These are phyloP conservation scores for Stemphylium lycopersici DNA, from an alignment of 2,329 filamentous ascomycete species.

Conservation along the genomic window DNA sequence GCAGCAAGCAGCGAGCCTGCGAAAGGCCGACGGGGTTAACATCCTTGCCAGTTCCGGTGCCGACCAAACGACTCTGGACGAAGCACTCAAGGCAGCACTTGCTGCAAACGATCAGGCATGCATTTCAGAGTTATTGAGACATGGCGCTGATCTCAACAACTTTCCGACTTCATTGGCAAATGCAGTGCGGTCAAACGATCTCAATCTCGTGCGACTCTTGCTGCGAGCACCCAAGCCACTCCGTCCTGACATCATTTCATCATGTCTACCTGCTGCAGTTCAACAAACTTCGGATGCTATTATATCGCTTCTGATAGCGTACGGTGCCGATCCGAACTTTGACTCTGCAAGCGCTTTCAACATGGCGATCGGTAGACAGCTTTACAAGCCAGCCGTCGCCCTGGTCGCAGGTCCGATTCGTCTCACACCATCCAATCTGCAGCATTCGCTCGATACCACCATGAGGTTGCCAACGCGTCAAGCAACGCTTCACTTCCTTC, in stretches of 20 bases:
- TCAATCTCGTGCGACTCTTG: conserved; percentile 37
- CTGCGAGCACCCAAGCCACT: conserved; percentile 43
- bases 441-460: conserved; percentile 36
- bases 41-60: conserved; percentile 43
- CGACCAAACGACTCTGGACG: conserved; percentile 43
- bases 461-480: conserved; percentile 37
- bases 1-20: conserved; percentile 42
- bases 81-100: conserved; percentile 43
- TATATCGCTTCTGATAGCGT: conserved; percentile 38
- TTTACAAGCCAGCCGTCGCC: conserved; percentile 38
- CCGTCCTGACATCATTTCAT: conserved; percentile 39
- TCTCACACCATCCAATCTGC: conserved; percentile 31
- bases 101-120: conserved; percentile 40
- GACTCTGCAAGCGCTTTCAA: conserved; percentile 41
- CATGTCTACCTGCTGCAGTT: conserved; percentile 40
- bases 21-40: conserved; percentile 39
- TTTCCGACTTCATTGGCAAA: conserved; percentile 40
- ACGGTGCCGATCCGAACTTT: conserved; percentile 47
- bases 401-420: conserved; percentile 37
- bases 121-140: conserved; percentile 41
- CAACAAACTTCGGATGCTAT: conserved; percentile 39
- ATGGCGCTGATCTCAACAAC: conserved; percentile 43
- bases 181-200: conserved; percentile 40
- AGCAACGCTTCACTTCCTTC: conserved; percentile 38
- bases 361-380: conserved; percentile 38